Evolutionary conservation across 305 asterid genomes (phyloP).

Genomic region (Solanum chacoense): DNA sequence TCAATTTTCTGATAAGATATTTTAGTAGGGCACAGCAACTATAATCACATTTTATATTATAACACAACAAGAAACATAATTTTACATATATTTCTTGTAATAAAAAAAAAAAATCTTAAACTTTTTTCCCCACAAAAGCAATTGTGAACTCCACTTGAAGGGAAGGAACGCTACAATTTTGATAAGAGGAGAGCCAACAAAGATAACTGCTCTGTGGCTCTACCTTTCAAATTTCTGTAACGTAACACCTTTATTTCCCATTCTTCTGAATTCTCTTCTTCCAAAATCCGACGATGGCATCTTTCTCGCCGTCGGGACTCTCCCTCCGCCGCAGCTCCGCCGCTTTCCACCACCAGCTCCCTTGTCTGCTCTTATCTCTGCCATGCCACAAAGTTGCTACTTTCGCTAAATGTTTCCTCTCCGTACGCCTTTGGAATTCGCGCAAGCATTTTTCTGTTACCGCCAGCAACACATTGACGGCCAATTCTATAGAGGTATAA

Average conservation of each 20-base stretch:
- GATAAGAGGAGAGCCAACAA: background rate
- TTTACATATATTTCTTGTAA: background rate
- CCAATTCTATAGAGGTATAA: slow-evolving; percentile 29
- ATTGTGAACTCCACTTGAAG: background rate
- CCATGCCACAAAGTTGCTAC: slow-evolving; percentile 3
- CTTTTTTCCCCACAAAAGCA: background rate
- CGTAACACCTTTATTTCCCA: background rate
- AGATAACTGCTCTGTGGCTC: background rate
- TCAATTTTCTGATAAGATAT: background rate
- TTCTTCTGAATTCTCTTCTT: background rate
- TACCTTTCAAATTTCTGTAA: background rate
- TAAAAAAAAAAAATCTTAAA: too few relatives aligned
- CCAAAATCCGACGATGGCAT: slow-evolving; percentile 21
- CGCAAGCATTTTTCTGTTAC: slow-evolving; percentile 12
- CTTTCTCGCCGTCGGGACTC: slow-evolving; percentile 21
- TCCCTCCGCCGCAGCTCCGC: slow-evolving; percentile 21
- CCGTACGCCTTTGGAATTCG: slow-evolving; percentile 9
- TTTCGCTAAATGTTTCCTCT: background rate
- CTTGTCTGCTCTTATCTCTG: slow-evolving; percentile 8
- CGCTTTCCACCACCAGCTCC: slow-evolving; percentile 11
- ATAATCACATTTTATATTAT: background rate
- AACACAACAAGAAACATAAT: background rate
- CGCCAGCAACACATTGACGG: slow-evolving; percentile 15
- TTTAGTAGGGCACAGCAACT: background rate
- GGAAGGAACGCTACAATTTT: background rate